Conservation (phyloP, 768 basidiomycete genomes). For the Kondoa subrosea region DNA sequence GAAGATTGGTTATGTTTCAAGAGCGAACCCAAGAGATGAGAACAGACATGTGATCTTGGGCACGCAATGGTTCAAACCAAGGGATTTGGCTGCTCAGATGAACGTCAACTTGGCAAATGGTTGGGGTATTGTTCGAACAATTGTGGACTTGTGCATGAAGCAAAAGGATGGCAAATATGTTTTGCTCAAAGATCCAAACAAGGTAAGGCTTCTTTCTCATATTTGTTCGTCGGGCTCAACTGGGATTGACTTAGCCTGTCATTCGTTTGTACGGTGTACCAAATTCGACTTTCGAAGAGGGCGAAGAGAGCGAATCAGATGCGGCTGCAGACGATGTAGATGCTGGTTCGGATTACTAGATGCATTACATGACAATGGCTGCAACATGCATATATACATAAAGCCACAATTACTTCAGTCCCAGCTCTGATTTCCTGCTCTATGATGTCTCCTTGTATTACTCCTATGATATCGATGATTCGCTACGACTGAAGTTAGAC, state of each 20-base stretch:
- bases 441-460: no score
- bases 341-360: slow-evolving; percentile 7
- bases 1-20: slow-evolving; percentile 98
- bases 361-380: slow-evolving; percentile 1
- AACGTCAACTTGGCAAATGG: slow-evolving; percentile 90
- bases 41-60: slow-evolving; percentile 89
- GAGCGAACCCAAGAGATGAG: slow-evolving; percentile 81
- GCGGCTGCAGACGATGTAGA: slow-evolving; percentile 13
- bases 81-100: slow-evolving; percentile 83
- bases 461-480: no score
- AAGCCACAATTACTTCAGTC: not conserved
- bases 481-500: no score
- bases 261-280: slow-evolving; percentile 91
- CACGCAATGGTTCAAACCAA: slow-evolving; percentile 82
- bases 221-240: not conserved
- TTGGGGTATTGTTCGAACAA: slow-evolving; percentile 93
- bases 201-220: slow-evolving; percentile 41
- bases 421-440: not conserved
- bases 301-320: slow-evolving; percentile 50
- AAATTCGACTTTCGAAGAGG: slow-evolving; percentile 60
- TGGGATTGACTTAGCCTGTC: slow-evolving; percentile 48
- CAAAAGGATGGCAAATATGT: slow-evolving; percentile 98
- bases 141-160: slow-evolving; percentile 86
- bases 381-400: not conserved
- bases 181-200: slow-evolving; percentile 92